Evolutionary conservation across 805 yeast genomes (phyloP), one percentile per base, ranked within the genome.

Genomic region (Ogataea nitratoaversa): DNA sequence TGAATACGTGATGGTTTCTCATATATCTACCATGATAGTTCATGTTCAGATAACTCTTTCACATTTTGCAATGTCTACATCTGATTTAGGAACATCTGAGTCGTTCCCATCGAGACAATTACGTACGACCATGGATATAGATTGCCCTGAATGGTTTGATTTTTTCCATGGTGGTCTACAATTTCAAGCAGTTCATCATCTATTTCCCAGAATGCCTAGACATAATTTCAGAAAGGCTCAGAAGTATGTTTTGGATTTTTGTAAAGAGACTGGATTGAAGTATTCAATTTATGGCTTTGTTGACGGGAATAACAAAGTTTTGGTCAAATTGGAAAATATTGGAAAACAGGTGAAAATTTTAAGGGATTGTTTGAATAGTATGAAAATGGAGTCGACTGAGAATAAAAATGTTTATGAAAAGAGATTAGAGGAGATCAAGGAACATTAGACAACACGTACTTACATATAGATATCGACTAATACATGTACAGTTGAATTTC

Each of bases 51-150:
- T 88, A 62, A 86, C 95, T 0, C 70, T 88, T 32, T 81, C 90
- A 12, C 96, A 88, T 60, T 88, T 88, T 67, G 95, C 95, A 28
- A 89, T 88, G 95, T 84, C 95, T 1, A 89, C 96, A 0, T 73
- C 93, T 5, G 95, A 88, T 55, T 65, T 88, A 14, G 96, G 96
- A 1, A 74, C 78, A 8, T 73, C 82, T 32, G 96, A 88, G 59
- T 72, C 88, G 7, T 88, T 88, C 55, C 76, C 82, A 0, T 80
- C 84, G 44, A 73, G 93, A 48, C 96, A 88, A 63, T 57, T 88
- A 3, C 72, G 96, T 52, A 89, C 96, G 2, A 88, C 96, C 3
- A 89, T 88, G 96, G 96, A 88, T 58, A 95, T 88, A 25, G 91
- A 84, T 52, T 88, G 96, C 66, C 96, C 96, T 2, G 82, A 76